These are phyloP conservation scores for thale cress (Arabidopsis thaliana) DNA, from an alignment of 345 rosid genomes.

Conservation along the genomic window DNA sequence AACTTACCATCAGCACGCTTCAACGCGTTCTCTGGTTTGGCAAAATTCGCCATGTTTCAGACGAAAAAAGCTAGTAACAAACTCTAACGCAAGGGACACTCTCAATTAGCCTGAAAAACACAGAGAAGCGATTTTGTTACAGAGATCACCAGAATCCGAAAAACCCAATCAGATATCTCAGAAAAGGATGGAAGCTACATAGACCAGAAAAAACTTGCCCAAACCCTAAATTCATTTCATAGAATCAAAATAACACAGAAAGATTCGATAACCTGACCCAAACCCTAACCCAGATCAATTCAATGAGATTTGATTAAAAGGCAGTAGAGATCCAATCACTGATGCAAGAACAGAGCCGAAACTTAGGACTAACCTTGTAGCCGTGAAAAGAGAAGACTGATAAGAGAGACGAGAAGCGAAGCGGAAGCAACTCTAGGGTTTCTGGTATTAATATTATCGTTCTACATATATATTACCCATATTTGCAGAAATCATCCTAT, in stretches of 20 bases:
- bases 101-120: conserved; percentile 34
- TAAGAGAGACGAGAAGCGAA: conserved; percentile 1
- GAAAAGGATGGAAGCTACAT: neutral
- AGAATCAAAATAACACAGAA: conserved; percentile 11
- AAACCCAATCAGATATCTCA: conserved; percentile 3
- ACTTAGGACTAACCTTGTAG: conserved; percentile 37
- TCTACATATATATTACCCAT: conserved; percentile 20
- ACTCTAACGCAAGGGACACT: conserved; percentile 10
- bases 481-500: conserved; percentile 26
- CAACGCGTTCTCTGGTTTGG: conserved; percentile 89
- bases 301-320: conserved; percentile 22
- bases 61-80: conserved; percentile 25
- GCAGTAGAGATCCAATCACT: conserved; percentile 30
- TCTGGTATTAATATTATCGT: conserved; percentile 39
- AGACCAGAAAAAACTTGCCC: conserved; percentile 18
- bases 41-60: conserved; percentile 67
- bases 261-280: conserved; percentile 31
- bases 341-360: neutral
- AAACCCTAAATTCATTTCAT: conserved; percentile 32
- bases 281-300: conserved; percentile 5
- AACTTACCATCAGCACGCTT: conserved; percentile 91
- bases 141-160: neutral
- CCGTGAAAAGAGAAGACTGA: conserved; percentile 39
- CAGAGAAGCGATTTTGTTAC: neutral
- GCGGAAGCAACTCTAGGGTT: conserved; percentile 38